Percentiles rank a stretch among this genome's conserved stretches.
Conservation (phyloP, 2,329 filamentous ascomycete genomes). For the Fusarium longipes region DNA sequence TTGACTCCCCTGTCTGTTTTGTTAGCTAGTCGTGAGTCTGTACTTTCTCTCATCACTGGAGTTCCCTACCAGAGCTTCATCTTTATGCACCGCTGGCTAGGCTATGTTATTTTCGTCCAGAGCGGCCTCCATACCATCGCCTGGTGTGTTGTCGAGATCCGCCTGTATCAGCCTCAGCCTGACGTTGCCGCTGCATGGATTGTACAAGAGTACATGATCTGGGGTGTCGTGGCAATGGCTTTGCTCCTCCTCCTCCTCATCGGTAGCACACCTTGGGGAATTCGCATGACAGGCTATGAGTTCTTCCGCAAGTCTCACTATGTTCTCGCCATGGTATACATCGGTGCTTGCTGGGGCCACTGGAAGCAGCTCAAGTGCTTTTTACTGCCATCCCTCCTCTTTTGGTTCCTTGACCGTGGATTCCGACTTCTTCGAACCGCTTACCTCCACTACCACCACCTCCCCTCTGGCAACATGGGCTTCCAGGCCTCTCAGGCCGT, state of each 20-base stretch:
- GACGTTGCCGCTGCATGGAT: constrained; percentile 67
- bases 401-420: constrained; percentile 73
- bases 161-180: constrained; percentile 79
- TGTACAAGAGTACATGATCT: constrained; percentile 74
- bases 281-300: constrained; percentile 77
- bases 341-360: constrained; percentile 80
- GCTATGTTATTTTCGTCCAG: constrained; percentile 78
- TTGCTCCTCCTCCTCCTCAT: constrained; percentile 71
- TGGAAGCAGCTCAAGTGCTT: constrained; percentile 77
- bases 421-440: constrained; percentile 68
- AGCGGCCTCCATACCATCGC: constrained; percentile 75
- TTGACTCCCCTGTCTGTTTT: constrained; percentile 77
- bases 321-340: constrained; percentile 77
- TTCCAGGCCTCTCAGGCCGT: constrained; percentile 65
- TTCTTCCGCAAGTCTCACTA: constrained; percentile 82
- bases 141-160: constrained; percentile 75
- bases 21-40: constrained; percentile 74
- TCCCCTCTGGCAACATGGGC: constrained; percentile 56
- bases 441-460: constrained; percentile 70
- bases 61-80: constrained; percentile 82
- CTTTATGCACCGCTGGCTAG: constrained; percentile 81
- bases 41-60: constrained; percentile 76
- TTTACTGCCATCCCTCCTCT: constrained; percentile 71
- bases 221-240: constrained; percentile 76
- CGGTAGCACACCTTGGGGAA: constrained; percentile 67